These are phyloP conservation scores for Cyberlindnera mrakii DNA, from an alignment of 805 yeast species.

Conservation along the genomic window DNA sequence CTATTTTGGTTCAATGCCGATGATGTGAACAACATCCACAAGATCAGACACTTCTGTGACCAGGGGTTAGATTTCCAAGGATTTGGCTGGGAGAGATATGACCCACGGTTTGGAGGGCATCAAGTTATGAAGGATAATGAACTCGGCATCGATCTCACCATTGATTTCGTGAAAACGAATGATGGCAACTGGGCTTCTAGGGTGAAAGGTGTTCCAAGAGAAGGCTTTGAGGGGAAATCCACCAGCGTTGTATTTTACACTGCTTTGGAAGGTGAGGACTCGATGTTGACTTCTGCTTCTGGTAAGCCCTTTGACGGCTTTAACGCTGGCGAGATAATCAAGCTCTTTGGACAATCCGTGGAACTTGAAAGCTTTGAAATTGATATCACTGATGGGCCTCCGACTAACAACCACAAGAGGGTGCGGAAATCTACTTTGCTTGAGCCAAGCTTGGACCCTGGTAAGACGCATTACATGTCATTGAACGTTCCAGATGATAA, in stretches of 20 bases:
- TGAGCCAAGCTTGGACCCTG: conserved; percentile 47
- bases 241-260: conserved; percentile 74
- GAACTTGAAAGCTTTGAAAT: conserved; percentile 66
- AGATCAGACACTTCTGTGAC: conserved; percentile 69
- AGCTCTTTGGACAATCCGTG: conserved; percentile 46
- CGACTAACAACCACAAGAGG: conserved; percentile 37
- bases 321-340: conserved; percentile 30
- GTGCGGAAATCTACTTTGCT: conserved; percentile 24
- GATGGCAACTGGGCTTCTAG: conserved; percentile 80
- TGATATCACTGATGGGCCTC: conserved; percentile 50
- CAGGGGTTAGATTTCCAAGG: conserved; percentile 62
- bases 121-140: conserved; percentile 67
- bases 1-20: conserved; percentile 83
- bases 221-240: conserved; percentile 39
- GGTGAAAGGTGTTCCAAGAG: conserved; percentile 58
- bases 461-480: conserved; percentile 58
- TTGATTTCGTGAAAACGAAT: conserved; percentile 68
- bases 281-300: conserved; percentile 36
- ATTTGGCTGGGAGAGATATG: conserved; percentile 85
- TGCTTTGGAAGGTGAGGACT: conserved; percentile 62
- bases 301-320: conserved; percentile 23
- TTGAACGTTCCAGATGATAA: conserved; percentile 65
- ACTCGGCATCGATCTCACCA: conserved; percentile 53
- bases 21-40: conserved; percentile 42
- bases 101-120: conserved; percentile 82